Evolutionary conservation across 1,139 yeast species (phyloP).

Genomic region (Hanseniaspora uvarum): DNA sequence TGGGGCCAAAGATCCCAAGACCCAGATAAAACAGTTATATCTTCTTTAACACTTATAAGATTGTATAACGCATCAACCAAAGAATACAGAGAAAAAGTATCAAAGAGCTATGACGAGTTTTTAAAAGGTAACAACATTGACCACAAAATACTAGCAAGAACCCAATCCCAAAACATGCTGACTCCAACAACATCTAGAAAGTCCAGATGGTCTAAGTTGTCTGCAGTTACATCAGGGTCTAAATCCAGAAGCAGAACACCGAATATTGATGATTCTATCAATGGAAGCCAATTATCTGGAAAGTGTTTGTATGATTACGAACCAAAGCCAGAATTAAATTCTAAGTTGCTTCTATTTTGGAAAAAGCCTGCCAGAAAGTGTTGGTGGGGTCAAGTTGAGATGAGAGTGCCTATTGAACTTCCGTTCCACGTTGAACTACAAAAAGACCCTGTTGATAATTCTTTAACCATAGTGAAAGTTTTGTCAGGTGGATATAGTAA

Average conservation of each 20-base stretch:
- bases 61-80: conserved; percentile 37
- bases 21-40: conserved; percentile 74
- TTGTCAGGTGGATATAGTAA: conserved; percentile 23
- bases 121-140: conserved; percentile 22
- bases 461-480: conserved; percentile 21
- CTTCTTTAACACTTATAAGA: conserved; percentile 74
- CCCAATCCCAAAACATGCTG: conserved; percentile 19
- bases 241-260: conserved; percentile 41
- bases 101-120: conserved; percentile 25
- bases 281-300: neutral
- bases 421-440: conserved; percentile 27
- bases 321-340: conserved; percentile 31
- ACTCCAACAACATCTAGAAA: conserved; percentile 31
- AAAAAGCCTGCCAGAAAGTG: conserved; percentile 97
- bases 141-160: conserved; percentile 1
- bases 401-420: conserved; percentile 40
- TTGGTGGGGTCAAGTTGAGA: conserved; percentile 83
- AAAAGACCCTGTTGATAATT: conserved; percentile 14
- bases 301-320: conserved; percentile 31
- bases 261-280: conserved; percentile 35
- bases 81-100: conserved; percentile 26
- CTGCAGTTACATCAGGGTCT: conserved; percentile 36
- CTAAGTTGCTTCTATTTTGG: conserved; percentile 86
- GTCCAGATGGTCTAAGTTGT: conserved; percentile 43
- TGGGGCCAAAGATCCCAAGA: conserved; percentile 90